Evolutionary conservation across 768 basidiomycete species (phyloP).

Genomic region (Leccinum variicolor): DNA sequence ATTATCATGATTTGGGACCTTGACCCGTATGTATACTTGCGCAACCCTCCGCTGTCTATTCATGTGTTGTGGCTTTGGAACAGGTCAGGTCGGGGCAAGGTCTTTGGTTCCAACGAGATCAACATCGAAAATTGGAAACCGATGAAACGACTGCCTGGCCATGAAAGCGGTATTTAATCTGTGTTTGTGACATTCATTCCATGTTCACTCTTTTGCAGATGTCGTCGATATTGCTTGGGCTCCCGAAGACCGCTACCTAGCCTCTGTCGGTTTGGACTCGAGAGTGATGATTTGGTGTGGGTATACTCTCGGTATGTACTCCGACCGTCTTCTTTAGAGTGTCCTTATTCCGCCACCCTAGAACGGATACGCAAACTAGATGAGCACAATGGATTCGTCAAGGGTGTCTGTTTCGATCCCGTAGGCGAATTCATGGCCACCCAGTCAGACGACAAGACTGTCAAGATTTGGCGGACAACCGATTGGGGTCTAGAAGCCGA

Average conservation of each 20-base stretch:
- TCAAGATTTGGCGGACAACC: constrained; percentile 94
- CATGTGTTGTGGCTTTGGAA: constrained; percentile 3
- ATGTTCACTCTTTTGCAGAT: constrained; percentile 47
- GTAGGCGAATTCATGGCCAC: constrained; percentile 98
- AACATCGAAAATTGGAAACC: constrained; percentile 99
- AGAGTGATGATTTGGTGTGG: constrained; percentile 94
- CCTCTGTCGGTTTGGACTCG: constrained; percentile 92
- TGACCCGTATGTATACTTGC: constrained; percentile 67
- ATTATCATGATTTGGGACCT: constrained; percentile 97
- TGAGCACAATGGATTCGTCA: constrained; percentile 93
- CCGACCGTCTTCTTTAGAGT: not conserved
- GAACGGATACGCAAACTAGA: constrained; percentile 83
- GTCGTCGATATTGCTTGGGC: constrained; percentile 96
- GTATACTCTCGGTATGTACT: constrained; percentile 71
- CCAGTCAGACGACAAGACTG: constrained; percentile 92
- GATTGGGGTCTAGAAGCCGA: constrained; percentile 88
- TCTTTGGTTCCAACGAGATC: constrained; percentile 93
- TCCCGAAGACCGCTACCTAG: constrained; percentile 86
- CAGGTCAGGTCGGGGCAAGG: constrained; percentile 77
- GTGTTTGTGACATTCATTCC: not conserved
- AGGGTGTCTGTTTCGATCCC: constrained; percentile 98
- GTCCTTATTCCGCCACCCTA: constrained; percentile 27
- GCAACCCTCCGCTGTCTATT: not conserved
- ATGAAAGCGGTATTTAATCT: constrained; percentile 76
- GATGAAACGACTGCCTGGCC: constrained; percentile 85